Evolutionary conservation across 1,284 basidiomycete species (phyloP), one percentile per base, ranked within the genome.

Genomic region (Neotropicomus parvogracilis): DNA sequence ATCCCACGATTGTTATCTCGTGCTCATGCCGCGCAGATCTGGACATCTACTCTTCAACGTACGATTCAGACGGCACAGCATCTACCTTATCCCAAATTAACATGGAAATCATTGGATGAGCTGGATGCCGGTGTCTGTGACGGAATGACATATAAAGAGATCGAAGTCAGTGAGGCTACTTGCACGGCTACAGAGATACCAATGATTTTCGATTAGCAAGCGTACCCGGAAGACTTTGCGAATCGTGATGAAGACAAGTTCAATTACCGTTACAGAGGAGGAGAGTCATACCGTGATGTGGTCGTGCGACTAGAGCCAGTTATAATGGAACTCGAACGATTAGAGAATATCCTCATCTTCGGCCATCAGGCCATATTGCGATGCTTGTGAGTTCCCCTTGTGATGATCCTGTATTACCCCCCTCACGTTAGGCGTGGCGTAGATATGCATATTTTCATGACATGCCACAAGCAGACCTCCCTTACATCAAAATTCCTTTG

Each of bases 71-170:
- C 97, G 0, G 94, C 84, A 0, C 79, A 83, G 35, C 64, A 81
- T 54, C 75, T 99, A 12, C 83, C 88, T 0, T 98, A 95, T 65
- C 79, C 86, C 36, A 97, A 99, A 65, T 75, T 99, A 55, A 97
- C 95, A 1, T 99, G 97, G 97, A 99, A 99, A 69, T 93, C 92
- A 4, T 74, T 99, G 29, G 97, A 99, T 63, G 97, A 99, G 69
- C 77, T 99, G 11, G 97, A 99, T 68, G 97, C 97, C 3, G 95
- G 97, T 34, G 97, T 99, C 13, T 99, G 97, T 62, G 97, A 99
- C 69, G 94, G 88, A 12, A 99, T 99, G 97, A 99, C 97, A 1
- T 99, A 99, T 65, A 88, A 94, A 72, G 95, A 99, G 75, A 98
- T 99, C 49, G 95, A 95, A 77, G 91, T 89, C 46, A 42, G 70